Base-by-base conservation (phyloP, 176 grass and related monocot genomes). In the Puccinellia tenuiflora region DNA sequence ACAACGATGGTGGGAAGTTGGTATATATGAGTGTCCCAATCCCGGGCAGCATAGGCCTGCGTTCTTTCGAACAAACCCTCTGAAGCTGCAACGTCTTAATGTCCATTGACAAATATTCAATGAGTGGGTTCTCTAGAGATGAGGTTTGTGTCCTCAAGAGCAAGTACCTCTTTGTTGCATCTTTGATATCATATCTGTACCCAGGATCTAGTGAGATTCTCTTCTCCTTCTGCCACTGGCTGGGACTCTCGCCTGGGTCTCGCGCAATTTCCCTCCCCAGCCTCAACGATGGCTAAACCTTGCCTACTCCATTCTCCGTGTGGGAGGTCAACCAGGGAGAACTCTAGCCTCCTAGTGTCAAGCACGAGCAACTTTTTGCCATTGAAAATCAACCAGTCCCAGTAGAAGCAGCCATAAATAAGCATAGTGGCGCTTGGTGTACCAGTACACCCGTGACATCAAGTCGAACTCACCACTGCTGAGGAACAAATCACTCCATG, bases 321-420 rank as follows among this genome's bases (percentile, higher is more conserved):
- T 12, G 54, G 54, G 54, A 11, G n/a, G 54, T 24, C 3, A 56
- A 3, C 20, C 9, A 11, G 1, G n/a, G 54, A 56, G n/a, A 56
- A 56, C 54, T 56, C n/a, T 21, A 24, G 22, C n/a, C 0, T 24
- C 0, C 3, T 24, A 9, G 3, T 56, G 1, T n/a, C n/a, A n/a
- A n/a, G n/a, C n/a, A n/a, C n/a, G n/a, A n/a, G n/a, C n/a, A n/a
- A n/a, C n/a, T n/a, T 56, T 24, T 55, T 4, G 2, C 21, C 22
- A 7, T 0, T 1, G n/a, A 1, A 0, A 0, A 4, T 0, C 3
- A 12, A 0, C 52, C 52, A 56, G 21, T 56, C 3, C n/a, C 54
- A 56, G 9, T 56, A 56, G 21, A 56, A 56, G 54, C 54, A 56
- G 0, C n/a, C 54, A 24, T 25, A 56, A 22, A n/a, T n/a, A n/a